A percentile compares a stretch with the other conserved stretches of the same genome.
Evolutionary conservation across 495 filamentous ascomycete genomes (phyloP).

Genomic region (Cudoniella acicularis): DNA sequence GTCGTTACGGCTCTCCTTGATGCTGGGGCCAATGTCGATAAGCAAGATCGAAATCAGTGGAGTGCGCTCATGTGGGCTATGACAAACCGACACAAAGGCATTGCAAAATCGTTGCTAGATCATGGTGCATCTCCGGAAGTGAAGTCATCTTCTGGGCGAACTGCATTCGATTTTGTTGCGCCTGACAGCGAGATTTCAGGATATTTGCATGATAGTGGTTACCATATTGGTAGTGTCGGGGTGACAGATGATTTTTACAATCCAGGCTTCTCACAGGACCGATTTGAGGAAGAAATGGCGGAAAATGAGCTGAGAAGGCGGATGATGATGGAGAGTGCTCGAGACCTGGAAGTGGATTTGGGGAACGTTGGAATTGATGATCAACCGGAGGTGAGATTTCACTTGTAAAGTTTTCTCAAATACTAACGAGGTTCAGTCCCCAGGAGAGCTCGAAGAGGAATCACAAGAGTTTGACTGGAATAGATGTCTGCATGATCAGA

Average conservation of each 20-base stretch:
- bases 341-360: constrained; percentile 94
- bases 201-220: constrained; percentile 90
- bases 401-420: constrained; percentile 1
- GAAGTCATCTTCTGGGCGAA: constrained; percentile 88
- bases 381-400: constrained; percentile 75
- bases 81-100: constrained; percentile 95
- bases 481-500: constrained; percentile 92
- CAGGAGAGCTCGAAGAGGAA: constrained; percentile 83
- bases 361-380: constrained; percentile 96
- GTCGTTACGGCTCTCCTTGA: constrained; percentile 82
- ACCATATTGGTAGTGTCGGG: constrained; percentile 80
- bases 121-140: constrained; percentile 93
- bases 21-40: constrained; percentile 86
- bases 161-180: constrained; percentile 93
- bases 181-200: constrained; percentile 95
- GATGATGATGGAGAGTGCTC: constrained; percentile 99
- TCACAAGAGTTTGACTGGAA: constrained; percentile 97
- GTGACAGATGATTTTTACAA: constrained; percentile 96
- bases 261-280: constrained; percentile 84
- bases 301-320: constrained; percentile 93
- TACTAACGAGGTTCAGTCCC: constrained; percentile 48
- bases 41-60: constrained; percentile 95
- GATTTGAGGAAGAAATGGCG: constrained; percentile 94
- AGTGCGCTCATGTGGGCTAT: constrained; percentile 99
- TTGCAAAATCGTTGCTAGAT: constrained; percentile 87